Evolutionary conservation across 306 rosid species (phyloP), one percentile per base, ranked within the genome.

Genomic region (Ceratonia siliqua): DNA sequence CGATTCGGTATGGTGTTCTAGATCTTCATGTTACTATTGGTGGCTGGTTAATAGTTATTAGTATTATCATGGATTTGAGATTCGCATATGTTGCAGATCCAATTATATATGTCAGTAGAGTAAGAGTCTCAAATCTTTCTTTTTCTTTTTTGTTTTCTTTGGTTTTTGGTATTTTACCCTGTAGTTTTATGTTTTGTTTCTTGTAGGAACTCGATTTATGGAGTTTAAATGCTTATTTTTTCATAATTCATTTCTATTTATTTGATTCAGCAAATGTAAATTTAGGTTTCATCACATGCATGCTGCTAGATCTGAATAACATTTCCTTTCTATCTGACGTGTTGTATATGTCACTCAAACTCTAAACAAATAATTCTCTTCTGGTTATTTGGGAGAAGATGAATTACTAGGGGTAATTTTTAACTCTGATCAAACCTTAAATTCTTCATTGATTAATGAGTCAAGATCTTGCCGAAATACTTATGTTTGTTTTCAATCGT

Each of bases 1-100:
- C 7, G 74, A 69, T 76, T 70, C 12, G 73, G 79, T 73, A 59
- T 59, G 62, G 71, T 68, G 75, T 76, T 79, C 46, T 53, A 62
- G 68, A 57, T 82, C 67, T 73, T 61, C 52, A 46, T 15, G 48
- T 72, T 42, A 58, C 39, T 50, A 18, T 18, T 41, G 36, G 15
- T 53, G 65, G 66, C 50, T 77, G 72, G 69, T 48, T 41, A n/a
- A n/a, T n/a, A 54, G 36, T 67, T 58, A 8, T n/a, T 64, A 36
- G 71, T 72, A 21, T 56, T 52, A 57, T 76, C 46, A 50, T 72
- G 85, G 72, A 38, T 81, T 83, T 81, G 87, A 75, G 82, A 83
- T 78, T 80, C 77, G 56, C 36, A 73, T 53, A 8, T 70, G 59
- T 56, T 75, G 78, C 80, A 28, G 14, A 39, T 78, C 76, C 73